These are phyloP conservation scores for Dictyostelium citrinum DNA, from an alignment of 78 protist species.

Conservation along the genomic window DNA sequence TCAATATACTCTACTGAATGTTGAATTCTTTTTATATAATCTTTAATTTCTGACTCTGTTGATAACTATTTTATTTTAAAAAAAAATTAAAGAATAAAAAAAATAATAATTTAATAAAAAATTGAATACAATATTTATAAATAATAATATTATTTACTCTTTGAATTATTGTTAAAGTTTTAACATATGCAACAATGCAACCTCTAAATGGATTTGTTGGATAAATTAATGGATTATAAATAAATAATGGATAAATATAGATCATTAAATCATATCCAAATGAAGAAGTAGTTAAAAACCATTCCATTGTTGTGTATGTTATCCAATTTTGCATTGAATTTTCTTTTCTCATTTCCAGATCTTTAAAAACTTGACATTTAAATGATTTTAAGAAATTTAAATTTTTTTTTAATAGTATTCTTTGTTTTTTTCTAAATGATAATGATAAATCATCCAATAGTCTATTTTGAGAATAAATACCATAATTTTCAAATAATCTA, in stretches of 20 bases:
- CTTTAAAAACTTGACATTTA: background rate
- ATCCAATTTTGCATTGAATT: slow-evolving; percentile 32
- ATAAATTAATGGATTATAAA: slow-evolving; percentile 3
- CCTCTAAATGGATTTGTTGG: slow-evolving; percentile 37
- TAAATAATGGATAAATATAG: slow-evolving; percentile 14
- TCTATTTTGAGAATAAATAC: background rate
- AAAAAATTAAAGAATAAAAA: background rate
- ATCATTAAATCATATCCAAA: slow-evolving; percentile 11
- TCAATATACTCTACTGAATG: background rate
- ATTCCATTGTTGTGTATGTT: background rate
- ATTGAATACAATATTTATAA: no score
- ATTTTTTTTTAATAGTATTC: background rate
- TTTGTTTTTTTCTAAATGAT: background rate
- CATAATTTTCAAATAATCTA: background rate
- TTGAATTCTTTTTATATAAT: slow-evolving; percentile 19
- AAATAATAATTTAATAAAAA: background rate
- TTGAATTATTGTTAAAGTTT: slow-evolving; percentile 22
- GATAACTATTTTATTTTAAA: background rate
- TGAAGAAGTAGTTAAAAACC: background rate
- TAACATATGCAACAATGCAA: background rate
- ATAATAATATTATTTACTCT: no score
- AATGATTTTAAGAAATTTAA: background rate
- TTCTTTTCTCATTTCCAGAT: background rate
- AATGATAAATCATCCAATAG: background rate
- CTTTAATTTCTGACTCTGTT: background rate